A percentile compares a stretch with the other conserved stretches of the same genome.
Evolutionary conservation across 1,139 yeast species (phyloP).

Genomic region (Spathaspora sp.): DNA sequence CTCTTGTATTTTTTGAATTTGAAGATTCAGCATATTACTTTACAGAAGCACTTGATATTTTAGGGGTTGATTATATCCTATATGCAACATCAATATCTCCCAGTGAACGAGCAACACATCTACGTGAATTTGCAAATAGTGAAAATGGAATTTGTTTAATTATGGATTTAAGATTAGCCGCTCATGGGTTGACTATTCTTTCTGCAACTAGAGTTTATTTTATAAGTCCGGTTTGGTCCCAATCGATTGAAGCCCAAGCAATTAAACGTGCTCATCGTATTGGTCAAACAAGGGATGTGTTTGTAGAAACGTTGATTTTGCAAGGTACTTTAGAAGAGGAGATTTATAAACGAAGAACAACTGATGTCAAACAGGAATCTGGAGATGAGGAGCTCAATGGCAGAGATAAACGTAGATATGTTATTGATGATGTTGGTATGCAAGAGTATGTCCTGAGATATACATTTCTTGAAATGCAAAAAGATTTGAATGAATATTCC

Average conservation of each 20-base stretch:
- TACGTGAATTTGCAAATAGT: slow-evolving; percentile 49
- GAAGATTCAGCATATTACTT: slow-evolving; percentile 70
- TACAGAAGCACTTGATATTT: slow-evolving; percentile 60
- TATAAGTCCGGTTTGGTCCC: slow-evolving; percentile 69
- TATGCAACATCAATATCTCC: slow-evolving; percentile 62
- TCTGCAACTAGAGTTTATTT: slow-evolving; percentile 70
- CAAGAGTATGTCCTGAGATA: slow-evolving; percentile 54
- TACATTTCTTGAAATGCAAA: slow-evolving; percentile 38
- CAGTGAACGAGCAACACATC: slow-evolving; percentile 50
- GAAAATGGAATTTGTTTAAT: slow-evolving; percentile 47
- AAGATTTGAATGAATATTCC: slow-evolving; percentile 27
- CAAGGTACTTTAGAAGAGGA: slow-evolving; percentile 66
- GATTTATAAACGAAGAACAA: slow-evolving; percentile 45
- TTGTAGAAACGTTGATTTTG: slow-evolving; percentile 65
- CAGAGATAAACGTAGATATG: slow-evolving; percentile 25
- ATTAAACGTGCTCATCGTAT: slow-evolving; percentile 14
- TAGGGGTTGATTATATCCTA: slow-evolving; percentile 59
- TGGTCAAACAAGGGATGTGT: slow-evolving; percentile 19
- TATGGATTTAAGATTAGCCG: slow-evolving; percentile 67
- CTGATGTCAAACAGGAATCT: slow-evolving; percentile 13
- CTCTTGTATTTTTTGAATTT: slow-evolving; percentile 67
- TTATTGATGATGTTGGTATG: slow-evolving; percentile 58
- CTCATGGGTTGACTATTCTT: slow-evolving; percentile 69
- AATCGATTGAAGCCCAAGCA: slow-evolving; percentile 51
- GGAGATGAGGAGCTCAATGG: background rate